A percentile compares a stretch with the other conserved stretches of the same genome.
Evolutionary conservation across 306 rosid species (phyloP).

Genomic region (Inga oerstediana): DNA sequence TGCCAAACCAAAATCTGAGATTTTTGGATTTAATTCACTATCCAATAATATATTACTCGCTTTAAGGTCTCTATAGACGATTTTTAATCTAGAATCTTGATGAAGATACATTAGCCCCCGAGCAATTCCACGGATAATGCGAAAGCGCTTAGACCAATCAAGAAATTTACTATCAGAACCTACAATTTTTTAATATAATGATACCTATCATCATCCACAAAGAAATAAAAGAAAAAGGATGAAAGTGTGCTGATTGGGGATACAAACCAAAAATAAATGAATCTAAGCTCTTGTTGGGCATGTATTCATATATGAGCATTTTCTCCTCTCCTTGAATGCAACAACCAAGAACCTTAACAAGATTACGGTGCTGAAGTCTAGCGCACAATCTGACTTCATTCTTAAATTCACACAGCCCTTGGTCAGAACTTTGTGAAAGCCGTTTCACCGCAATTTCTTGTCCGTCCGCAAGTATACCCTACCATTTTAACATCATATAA

Average conservation of each 20-base stretch:
- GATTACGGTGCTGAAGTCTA: not conserved
- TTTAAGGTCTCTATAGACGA: not conserved
- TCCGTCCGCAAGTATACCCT: not conserved
- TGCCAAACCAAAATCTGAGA: not conserved
- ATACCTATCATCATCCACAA: not conserved
- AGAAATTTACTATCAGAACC: not conserved
- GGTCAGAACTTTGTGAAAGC: not conserved
- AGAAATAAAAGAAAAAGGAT: not conserved
- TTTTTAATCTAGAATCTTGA: not conserved
- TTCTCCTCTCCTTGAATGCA: not conserved
- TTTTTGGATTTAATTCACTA: not conserved
- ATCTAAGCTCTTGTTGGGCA: slow-evolving; percentile 3
- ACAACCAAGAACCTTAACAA: not conserved
- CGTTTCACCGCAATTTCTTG: not conserved
- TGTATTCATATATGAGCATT: slow-evolving; percentile 6
- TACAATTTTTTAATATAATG: not conserved
- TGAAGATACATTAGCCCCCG: not conserved
- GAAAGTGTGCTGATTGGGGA: not conserved
- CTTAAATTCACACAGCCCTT: not conserved
- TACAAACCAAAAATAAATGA: not conserved
- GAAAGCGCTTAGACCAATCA: not conserved
- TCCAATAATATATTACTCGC: not conserved
- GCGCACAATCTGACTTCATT: not conserved
- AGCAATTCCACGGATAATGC: not conserved
- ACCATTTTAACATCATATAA: not conserved